Conservation (phyloP, 2,329 filamentous ascomycete genomes). For the Aspergillus clavatus region DNA sequence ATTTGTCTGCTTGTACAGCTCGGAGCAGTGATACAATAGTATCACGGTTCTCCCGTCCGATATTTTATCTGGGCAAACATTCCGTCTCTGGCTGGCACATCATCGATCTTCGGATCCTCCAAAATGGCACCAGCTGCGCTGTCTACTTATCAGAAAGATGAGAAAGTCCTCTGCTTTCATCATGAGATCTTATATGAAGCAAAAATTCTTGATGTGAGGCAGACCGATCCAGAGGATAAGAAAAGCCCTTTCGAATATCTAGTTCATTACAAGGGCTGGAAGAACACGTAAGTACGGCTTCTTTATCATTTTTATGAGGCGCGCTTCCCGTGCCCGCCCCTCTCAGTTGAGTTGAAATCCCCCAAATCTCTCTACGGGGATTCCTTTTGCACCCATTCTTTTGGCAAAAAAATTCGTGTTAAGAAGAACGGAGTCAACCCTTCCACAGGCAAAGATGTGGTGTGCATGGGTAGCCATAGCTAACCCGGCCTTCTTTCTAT, state of each 20-base stretch:
- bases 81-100: not conserved
- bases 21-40: not conserved
- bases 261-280: slow-evolving; percentile 99
- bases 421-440: no score
- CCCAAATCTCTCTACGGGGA: not conserved
- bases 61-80: not conserved
- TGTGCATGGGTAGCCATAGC: slow-evolving; percentile 4
- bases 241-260: slow-evolving; percentile 78
- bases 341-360: not conserved
- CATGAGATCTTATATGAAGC: slow-evolving; percentile 96
- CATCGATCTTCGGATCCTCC: slow-evolving; percentile 30
- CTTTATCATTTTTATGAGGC: not conserved
- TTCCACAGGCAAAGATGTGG: no score
- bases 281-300: slow-evolving; percentile 70
- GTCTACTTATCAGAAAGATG: slow-evolving; percentile 65
- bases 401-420: no score
- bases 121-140: slow-evolving; percentile 57
- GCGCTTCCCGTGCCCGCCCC: not conserved
- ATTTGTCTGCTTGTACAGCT: not conserved
- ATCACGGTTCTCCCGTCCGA: not conserved
- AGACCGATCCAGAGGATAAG: slow-evolving; percentile 59
- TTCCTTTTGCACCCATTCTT: not conserved
- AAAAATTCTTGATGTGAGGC: slow-evolving; percentile 78
- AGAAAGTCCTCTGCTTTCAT: slow-evolving; percentile 94
- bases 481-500: slow-evolving; percentile 8